phyloP scores from a whole-genome alignment of 495 filamentous ascomycete species.

The Cryomyces minteri region DNA sequence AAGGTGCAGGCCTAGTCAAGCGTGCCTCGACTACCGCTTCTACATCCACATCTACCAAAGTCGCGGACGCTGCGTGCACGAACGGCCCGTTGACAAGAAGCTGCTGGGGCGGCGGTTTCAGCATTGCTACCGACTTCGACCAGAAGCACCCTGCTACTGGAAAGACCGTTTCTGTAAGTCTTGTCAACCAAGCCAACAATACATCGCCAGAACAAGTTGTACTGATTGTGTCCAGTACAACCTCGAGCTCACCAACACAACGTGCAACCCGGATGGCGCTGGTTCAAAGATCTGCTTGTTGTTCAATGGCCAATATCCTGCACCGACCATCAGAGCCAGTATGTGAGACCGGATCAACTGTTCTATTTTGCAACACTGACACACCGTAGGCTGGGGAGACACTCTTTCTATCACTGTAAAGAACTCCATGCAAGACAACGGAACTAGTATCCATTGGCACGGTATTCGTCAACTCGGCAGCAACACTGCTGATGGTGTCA shows the following conservation, averaged over 20 bases:
- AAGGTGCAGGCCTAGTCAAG: neutral
- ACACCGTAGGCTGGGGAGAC: slow-evolving; percentile 18
- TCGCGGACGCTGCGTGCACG: slow-evolving; percentile 7
- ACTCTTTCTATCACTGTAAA: slow-evolving; percentile 14
- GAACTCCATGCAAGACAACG: slow-evolving; percentile 17
- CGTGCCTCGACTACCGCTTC: neutral
- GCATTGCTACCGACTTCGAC: slow-evolving; percentile 15
- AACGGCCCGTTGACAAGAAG: slow-evolving; percentile 8
- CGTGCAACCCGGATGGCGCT: slow-evolving; percentile 11
- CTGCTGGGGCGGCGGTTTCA: slow-evolving; percentile 14
- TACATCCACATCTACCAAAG: neutral
- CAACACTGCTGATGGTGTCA: slow-evolving; percentile 16
- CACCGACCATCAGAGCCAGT: slow-evolving; percentile 5
- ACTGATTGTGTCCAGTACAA: slow-evolving; percentile 2
- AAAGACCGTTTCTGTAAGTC: slow-evolving; percentile 3
- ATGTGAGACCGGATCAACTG: neutral
- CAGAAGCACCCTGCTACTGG: slow-evolving; percentile 9
- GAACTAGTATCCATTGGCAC: slow-evolving; percentile 23
- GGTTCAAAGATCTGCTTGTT: slow-evolving; percentile 5
- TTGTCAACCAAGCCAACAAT: neutral
- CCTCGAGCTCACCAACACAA: slow-evolving; percentile 11
- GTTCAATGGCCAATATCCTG: slow-evolving; percentile 15
- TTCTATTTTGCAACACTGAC: slow-evolving; percentile 1
- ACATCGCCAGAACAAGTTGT: neutral
- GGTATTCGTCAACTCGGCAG: slow-evolving; percentile 17